A percentile compares a stretch with the other conserved stretches of the same genome.
These are phyloP conservation scores for Pilatotrama ljubarskyi DNA, from an alignment of 768 basidiomycete genomes.

Conservation along the genomic window DNA sequence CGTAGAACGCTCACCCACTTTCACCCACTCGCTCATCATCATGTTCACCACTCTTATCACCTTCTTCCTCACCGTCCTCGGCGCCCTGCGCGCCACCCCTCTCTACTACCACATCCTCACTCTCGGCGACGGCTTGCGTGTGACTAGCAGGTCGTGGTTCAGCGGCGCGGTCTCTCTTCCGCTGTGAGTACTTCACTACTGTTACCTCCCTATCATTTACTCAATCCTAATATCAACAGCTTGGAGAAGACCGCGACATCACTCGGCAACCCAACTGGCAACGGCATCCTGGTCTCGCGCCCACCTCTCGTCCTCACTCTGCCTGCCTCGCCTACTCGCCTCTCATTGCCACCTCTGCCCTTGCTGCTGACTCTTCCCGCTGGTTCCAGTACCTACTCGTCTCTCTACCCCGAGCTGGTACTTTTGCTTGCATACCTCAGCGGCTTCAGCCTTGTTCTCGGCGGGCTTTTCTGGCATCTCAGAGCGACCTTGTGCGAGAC, in stretches of 20 bases:
- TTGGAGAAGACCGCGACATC: neutral
- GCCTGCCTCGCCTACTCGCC: neutral
- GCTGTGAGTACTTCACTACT: neutral
- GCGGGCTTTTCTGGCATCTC: too few species aligned
- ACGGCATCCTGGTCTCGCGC: neutral
- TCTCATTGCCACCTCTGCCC: neutral
- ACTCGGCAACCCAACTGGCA: neutral
- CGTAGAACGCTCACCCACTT: neutral
- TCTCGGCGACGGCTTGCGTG: neutral
- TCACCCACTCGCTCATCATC: neutral
- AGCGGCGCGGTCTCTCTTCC: neutral
- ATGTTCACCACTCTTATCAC: neutral
- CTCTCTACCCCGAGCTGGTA: neutral
- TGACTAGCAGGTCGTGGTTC: neutral
- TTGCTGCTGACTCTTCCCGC: neutral
- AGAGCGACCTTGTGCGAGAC: too few species aligned
- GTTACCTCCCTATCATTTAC: too few species aligned
- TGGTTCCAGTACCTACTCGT: neutral
- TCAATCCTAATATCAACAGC: neutral
- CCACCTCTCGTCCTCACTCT: neutral
- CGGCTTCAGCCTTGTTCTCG: too few species aligned
- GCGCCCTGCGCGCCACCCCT: neutral
- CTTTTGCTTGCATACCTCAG: neutral
- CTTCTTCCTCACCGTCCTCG: neutral
- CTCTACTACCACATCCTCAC: neutral